Base-by-base conservation (phyloP, 805 yeast species). In the Metschnikowia arizonensis region DNA sequence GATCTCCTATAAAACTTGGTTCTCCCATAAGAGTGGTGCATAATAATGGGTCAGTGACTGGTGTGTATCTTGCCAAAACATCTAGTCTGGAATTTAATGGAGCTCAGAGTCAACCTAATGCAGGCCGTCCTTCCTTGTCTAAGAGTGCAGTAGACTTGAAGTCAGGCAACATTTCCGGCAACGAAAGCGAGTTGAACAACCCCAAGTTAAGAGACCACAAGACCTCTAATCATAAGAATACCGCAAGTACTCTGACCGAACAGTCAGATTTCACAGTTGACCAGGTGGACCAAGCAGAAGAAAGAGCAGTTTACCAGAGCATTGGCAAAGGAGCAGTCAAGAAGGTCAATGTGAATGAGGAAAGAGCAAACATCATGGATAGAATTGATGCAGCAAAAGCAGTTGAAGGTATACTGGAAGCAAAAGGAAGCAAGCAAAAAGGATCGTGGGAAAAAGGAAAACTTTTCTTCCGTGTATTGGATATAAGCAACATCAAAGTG, bases 401-500 rank as follows among this genome's bases (percentile, higher is more conserved):
- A 12, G 9, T 4, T 12, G 21, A 14, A 17, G 15, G 15, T 8
- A 25, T 10, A 14, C 6, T 23, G 15, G 15, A 12, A 28, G 31
- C 14, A 3, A 24, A 40, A 11, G 21, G 41, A 11, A 4, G 15
- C 19, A 12, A 31, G 36, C 14, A 24, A 3, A 15, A 17, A 18
- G 23, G 5, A 3, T n/a, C 17, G 5, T 9, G n/a, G 37, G 79
- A 77, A 46, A 62, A 78, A 42, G 88, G 88, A 9, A 67, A 79
- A 26, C 57, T 82, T 6, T 82, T 81, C 60, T 55, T 82, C 33
- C 63, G 76, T 36, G 63, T 82, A 11, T 64, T 74, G 41, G 74
- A 74, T 1, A 59, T 81, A 36, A 65, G 66, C 44, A 71, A 69
- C 25, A 54, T 82, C 19, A 60, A 62, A n/a, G 58, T 82, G 32